These are phyloP conservation scores for Zhuliangozyma blackwelliae DNA, from an alignment of 1,139 yeast species.

Conservation along the genomic window DNA sequence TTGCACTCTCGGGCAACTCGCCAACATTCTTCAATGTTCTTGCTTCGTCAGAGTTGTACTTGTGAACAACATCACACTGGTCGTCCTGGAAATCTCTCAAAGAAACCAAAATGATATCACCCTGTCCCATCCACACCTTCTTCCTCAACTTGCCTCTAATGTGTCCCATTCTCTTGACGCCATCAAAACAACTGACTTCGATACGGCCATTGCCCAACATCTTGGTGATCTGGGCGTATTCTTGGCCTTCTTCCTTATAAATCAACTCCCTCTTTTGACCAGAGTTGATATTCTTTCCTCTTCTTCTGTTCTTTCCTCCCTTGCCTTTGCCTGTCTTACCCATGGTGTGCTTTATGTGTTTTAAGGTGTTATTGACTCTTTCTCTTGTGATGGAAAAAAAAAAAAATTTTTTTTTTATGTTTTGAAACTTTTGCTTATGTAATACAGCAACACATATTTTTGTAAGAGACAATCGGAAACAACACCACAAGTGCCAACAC, in stretches of 20 bases:
- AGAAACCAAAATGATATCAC: conserved; percentile 93
- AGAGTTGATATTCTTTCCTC: conserved; percentile 95
- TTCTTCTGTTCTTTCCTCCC: conserved; percentile 89
- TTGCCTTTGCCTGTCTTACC: conserved; percentile 53
- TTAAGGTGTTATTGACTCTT: too few relatives aligned
- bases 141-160: conserved; percentile 98
- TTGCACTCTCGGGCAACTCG: conserved; percentile 93
- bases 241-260: conserved; percentile 94
- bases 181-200: conserved; percentile 93
- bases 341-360: conserved; percentile 24
- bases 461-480: neutral
- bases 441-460: too few relatives aligned
- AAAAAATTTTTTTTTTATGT: too few relatives aligned
- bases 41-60: conserved; percentile 96
- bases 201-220: conserved; percentile 98
- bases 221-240: conserved; percentile 96
- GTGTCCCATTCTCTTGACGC: conserved; percentile 89
- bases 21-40: conserved; percentile 94
- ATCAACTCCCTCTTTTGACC: conserved; percentile 92
- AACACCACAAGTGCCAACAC: neutral
- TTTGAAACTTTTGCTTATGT: neutral
- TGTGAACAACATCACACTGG: conserved; percentile 96
- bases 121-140: conserved; percentile 99
- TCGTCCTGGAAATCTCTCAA: conserved; percentile 98
- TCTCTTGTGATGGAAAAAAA: too few relatives aligned